Base-by-base conservation (phyloP, 495 filamentous ascomycete species). In the Penicillium coffeae region DNA sequence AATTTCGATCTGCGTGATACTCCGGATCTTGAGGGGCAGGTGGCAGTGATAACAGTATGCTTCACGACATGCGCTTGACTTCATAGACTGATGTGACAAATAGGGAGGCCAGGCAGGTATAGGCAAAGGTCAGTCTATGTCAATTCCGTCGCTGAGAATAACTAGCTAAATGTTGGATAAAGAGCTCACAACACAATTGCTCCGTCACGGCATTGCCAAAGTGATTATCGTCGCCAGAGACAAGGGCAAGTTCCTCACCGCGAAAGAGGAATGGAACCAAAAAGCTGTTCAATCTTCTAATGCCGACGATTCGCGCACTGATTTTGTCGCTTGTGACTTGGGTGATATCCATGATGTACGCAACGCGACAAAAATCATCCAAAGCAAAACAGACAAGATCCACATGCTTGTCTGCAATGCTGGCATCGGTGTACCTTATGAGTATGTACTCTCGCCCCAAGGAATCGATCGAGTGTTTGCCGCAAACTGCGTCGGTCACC, bases 401-500 rank as follows among this genome's bases (percentile, higher is more conserved):
- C 64, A 75, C 36, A 69, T 73, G 18, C 38, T 75, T 25, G 55
- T 74, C 46, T 62, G 67, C 36, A 72, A 71, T 46, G 71, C 71
- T 46, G 53, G 47, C 22, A 21, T 63, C 7, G 50, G 48, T 0
- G 39, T 60, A 3, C 52, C 45, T 15, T 21, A 56, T 14, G 37
- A 59, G 13, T 64, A 61, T 44, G 38, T 50, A 3, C 48, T 59
- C 35, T 64, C 62, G 1, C 45, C 62, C 1, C 59, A 71, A 47
- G 51, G 54, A 18, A 55, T 72, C 18, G 66, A 72, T 40, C 42
- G 38, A 18, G 47, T 57, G 15, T 72, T 75, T 47, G 65, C 66
- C 3, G 52, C 59, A 2, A 75, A 75, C 47, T 69, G 74, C 40
- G 54, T 73, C 13, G 68, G 65, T 1, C 69, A 71, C 49, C 60